Evolutionary conservation across 2,329 filamentous ascomycete genomes (phyloP).

Genomic region (Penicillium sp.): DNA sequence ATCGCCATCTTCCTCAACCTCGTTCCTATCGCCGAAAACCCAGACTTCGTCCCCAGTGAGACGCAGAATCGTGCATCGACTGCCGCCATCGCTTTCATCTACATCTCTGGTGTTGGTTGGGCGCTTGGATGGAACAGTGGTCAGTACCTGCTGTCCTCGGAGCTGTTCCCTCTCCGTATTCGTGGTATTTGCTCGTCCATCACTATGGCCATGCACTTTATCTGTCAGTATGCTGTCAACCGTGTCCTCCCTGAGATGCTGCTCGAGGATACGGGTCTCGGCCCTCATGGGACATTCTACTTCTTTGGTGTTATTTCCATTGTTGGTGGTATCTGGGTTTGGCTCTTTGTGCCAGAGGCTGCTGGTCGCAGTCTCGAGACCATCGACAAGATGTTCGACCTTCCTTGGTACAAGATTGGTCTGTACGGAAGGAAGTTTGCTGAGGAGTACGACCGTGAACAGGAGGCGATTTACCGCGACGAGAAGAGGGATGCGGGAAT

Average conservation of each 20-base stretch:
- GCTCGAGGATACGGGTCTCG: conserved; percentile 43
- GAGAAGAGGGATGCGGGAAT: conserved; percentile 4
- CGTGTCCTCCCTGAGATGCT: conserved; percentile 71
- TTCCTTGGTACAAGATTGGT: conserved; percentile 71
- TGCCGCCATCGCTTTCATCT: conserved; percentile 66
- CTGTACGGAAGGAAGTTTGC: conserved; percentile 17
- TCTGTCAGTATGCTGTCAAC: conserved; percentile 70
- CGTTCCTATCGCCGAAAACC: conserved; percentile 53
- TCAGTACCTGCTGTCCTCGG: conserved; percentile 71
- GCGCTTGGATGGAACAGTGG: conserved; percentile 67
- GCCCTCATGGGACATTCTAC: conserved; percentile 65
- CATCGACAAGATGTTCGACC: conserved; percentile 65
- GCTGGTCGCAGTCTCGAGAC: conserved; percentile 51
- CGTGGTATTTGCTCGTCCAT: conserved; percentile 65
- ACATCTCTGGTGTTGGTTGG: conserved; percentile 63
- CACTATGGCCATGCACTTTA: conserved; percentile 72
- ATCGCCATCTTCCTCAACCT: conserved; percentile 57
- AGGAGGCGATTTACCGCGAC: conserved; percentile 3
- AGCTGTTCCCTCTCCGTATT: conserved; percentile 69
- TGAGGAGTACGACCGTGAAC: conserved; percentile 10
- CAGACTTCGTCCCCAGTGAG: conserved; percentile 45
- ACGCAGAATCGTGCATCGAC: conserved; percentile 55
- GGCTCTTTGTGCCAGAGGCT: conserved; percentile 68
- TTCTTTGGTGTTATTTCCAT: conserved; percentile 66
- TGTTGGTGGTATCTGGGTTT: conserved; percentile 65